Evolutionary conservation across 2,329 filamentous ascomycete species (phyloP), one percentile per base, ranked within the genome.

Genomic region (Fusarium hainanense): DNA sequence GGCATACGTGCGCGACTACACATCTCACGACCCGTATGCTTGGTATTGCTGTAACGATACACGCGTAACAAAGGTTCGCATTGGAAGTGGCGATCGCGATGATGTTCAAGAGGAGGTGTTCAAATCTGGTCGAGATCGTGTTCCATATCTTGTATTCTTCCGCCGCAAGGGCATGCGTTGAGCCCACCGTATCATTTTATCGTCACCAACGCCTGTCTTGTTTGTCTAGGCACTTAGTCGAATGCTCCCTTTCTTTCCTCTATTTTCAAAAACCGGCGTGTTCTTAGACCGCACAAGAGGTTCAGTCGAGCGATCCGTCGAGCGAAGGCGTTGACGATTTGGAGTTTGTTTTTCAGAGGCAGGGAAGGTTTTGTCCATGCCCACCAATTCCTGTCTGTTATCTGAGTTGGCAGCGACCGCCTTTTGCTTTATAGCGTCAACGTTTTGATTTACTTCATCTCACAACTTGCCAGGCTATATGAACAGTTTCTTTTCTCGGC

Each of bases 1-100:
- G 55, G 87, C 90, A 6, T 89, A 92, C 61, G 87, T 92, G 65
- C 87, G 87, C 46, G 88, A 91, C 72, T 83, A 85, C 40, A 83
- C 82, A 40, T 79, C 79, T 16, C 77, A 79, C 40, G 79, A 84
- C 60, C 79, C 79, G 7, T 79, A 79, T 34, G 79, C 77, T 23
- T 89, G 87, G 87, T 80, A 82, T 64, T 74, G 78, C 63, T 86
- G 83, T 72, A 83, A 87, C 63, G 87, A 89, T 68, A 72, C 74
- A 18, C 60, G 63, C 2, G 80, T 85, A 7, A 78, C 74, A 13
- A 78, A 78, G 54, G 78, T 84, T n/a, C 80, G 80, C 51, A 81
- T 85, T 50, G 82, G 81, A 20, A 77, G 77, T 18, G 77, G 77
- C 7, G 75, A 74, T 25, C 69, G 68, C 6, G 72, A 77, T 28